Evolutionary conservation across 2,329 filamentous ascomycete genomes (phyloP).

Genomic region (Colletotrichum sansevieriae): DNA sequence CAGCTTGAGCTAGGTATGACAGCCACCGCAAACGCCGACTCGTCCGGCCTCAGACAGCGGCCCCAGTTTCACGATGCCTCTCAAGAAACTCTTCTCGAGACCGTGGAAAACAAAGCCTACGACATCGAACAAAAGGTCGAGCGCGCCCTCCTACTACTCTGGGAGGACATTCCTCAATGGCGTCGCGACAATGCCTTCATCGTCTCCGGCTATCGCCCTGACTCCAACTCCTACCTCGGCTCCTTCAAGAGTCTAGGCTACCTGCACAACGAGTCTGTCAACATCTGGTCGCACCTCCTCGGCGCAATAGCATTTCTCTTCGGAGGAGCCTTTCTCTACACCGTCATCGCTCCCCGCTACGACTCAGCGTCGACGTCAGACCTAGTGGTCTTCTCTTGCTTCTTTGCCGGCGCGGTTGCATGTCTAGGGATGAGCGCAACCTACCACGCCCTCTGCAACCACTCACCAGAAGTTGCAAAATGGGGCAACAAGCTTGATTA

Average conservation of each 20-base stretch:
- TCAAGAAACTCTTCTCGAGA: conserved; percentile 41
- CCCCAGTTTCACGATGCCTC: neutral
- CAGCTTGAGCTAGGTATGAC: neutral
- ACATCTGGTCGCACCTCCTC: conserved; percentile 74
- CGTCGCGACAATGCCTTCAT: conserved; percentile 72
- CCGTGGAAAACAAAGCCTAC: conserved; percentile 44
- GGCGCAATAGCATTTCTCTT: conserved; percentile 72
- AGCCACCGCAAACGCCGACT: neutral
- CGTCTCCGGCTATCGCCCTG: conserved; percentile 65
- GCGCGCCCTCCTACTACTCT: conserved; percentile 60
- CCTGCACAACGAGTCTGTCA: conserved; percentile 73
- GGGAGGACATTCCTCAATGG: conserved; percentile 71
- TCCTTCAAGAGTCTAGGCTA: conserved; percentile 63
- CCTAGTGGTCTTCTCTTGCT: conserved; percentile 80
- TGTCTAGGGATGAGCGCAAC: conserved; percentile 87
- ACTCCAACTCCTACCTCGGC: conserved; percentile 60
- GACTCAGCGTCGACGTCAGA: conserved; percentile 71
- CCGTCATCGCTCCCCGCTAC: conserved; percentile 74
- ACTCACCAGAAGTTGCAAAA: conserved; percentile 80
- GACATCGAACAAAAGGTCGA: conserved; percentile 56
- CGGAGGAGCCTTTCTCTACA: conserved; percentile 66
- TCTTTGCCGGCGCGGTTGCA: conserved; percentile 79
- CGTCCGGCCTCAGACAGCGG: conserved; percentile 24
- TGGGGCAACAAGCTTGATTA: conserved; percentile 97
- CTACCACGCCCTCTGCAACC: conserved; percentile 88